These are phyloP conservation scores for Cercospora sojina DNA, from an alignment of 2,329 filamentous ascomycete genomes.

Conservation along the genomic window DNA sequence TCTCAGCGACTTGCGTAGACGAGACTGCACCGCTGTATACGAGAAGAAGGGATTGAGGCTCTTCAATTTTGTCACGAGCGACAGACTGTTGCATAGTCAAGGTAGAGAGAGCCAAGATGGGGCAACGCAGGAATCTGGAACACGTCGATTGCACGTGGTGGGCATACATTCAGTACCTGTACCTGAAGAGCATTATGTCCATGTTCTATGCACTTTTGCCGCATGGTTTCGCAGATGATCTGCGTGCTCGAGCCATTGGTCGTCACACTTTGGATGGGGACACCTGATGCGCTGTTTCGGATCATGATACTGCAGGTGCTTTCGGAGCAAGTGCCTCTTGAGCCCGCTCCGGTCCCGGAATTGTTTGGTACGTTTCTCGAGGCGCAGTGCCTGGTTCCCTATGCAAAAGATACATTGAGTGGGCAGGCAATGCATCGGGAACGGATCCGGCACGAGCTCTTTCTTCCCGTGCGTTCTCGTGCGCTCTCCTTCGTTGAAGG, in stretches of 20 bases:
- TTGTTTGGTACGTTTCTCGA: neutral
- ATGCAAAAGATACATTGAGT: neutral
- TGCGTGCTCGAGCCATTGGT: neutral
- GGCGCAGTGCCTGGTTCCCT: neutral
- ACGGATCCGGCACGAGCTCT: neutral
- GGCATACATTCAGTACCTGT: too few relatives aligned
- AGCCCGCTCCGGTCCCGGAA: neutral
- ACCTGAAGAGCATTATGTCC: too few relatives aligned
- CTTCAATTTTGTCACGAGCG: too few relatives aligned
- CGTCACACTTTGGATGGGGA: neutral
- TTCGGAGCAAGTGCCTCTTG: neutral
- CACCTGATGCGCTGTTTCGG: too few relatives aligned
- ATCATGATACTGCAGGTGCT: neutral
- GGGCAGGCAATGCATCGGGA: neutral
- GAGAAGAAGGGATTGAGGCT: too few relatives aligned
- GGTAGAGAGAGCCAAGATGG: too few relatives aligned
- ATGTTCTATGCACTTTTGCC: too few relatives aligned
- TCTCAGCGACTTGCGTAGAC: too few relatives aligned
- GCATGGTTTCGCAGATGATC: neutral
- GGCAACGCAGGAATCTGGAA: too few relatives aligned
- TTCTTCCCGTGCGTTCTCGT: neutral
- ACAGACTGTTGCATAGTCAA: too few relatives aligned
- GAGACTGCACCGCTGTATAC: too few relatives aligned
- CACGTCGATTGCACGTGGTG: too few relatives aligned
- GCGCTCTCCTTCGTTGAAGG: neutral